These are phyloP conservation scores for Scytalidium sp. DNA, from an alignment of 2,329 filamentous ascomycete genomes.

Conservation along the genomic window DNA sequence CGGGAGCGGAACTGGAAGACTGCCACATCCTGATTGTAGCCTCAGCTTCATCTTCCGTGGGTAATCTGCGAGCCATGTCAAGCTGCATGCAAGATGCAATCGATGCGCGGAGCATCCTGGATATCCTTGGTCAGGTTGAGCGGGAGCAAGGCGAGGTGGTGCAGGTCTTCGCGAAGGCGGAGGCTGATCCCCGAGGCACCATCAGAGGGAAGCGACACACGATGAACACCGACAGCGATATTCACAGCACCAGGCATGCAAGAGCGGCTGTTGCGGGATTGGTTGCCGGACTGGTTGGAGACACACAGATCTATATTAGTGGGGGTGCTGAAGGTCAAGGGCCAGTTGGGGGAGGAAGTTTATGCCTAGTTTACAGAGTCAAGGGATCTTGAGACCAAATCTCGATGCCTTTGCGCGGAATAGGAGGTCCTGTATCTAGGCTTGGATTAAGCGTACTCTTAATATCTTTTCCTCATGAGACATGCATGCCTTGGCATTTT, in stretches of 20 bases:
- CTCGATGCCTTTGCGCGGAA: no score
- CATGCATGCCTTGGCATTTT: no score
- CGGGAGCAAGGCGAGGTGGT: conserved; percentile 19
- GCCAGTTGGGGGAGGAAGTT: conserved; percentile 26
- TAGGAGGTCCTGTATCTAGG: no score
- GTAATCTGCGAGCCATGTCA: conserved; percentile 17
- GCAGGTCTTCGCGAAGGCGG: conserved; percentile 30
- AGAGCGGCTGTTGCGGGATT: conserved; percentile 29
- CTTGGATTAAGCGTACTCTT: no score
- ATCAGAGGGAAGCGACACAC: conserved; percentile 27
- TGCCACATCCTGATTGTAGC: conserved; percentile 29
- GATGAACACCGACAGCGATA: conserved; percentile 28
- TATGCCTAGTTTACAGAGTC: conserved; percentile 26
- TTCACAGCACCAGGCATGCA: conserved; percentile 30
- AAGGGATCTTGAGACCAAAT: neutral
- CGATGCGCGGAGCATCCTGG: conserved; percentile 19
- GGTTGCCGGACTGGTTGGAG: conserved; percentile 25
- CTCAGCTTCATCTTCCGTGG: conserved; percentile 12
- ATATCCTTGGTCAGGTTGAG: conserved; percentile 16
- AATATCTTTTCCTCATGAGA: no score
- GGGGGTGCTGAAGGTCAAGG: conserved; percentile 31
- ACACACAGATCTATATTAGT: conserved; percentile 27
- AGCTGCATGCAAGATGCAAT: conserved; percentile 27
- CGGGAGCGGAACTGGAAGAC: conserved; percentile 30
- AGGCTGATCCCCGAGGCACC: conserved; percentile 23